Evolutionary conservation across 495 filamentous ascomycete genomes (phyloP), one percentile per base, ranked within the genome.

Genomic region (Aspergillus cristatus): DNA sequence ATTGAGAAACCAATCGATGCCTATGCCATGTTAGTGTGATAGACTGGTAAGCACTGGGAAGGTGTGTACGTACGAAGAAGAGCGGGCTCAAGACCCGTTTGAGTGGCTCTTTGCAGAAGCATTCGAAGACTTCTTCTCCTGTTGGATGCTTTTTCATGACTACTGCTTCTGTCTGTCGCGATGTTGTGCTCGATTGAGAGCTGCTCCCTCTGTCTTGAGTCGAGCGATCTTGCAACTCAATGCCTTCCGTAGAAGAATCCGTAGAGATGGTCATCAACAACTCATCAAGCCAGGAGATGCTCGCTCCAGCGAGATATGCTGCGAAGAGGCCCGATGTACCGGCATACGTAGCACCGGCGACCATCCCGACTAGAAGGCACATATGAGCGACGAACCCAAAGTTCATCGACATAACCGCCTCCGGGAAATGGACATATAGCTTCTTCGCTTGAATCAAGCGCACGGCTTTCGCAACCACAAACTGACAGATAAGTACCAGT

Each of bases 1-100:
- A 93, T 81, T 0, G 82, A 76, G 47, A 90, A 88, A 1, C 85
- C 83, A 28, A 89, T 82, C 0, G 80, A 85, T 14, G 82, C 78
- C 71, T 75, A 24, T 2, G 20, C 28, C 24, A 31, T 24, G 13
- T 37, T 18, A 41, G 25, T 14, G n/a, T n/a, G 34, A 24, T 25
- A 11, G 11, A 18, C 14, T n/a, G 4, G 20, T 24, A 4, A 4
- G 4, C 20, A 14, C 2, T 6, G 18, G 8, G 7, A 8, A 32
- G 14, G 26, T 7, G n/a, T 20, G 18, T 3, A 55, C 70, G 58
- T 49, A 75, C 79, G 46, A 91, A 93, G 62, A 91, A 90, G 34
- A 86, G 71, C 0, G 85, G 82, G 16, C 75, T 73, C 0, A 91
- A 59, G 2, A 88, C 65, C 16, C 63, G 65, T 6, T 59, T 40